phyloP scores from a whole-genome alignment of 1,284 basidiomycete species.

The Vanrija humicola region DNA sequence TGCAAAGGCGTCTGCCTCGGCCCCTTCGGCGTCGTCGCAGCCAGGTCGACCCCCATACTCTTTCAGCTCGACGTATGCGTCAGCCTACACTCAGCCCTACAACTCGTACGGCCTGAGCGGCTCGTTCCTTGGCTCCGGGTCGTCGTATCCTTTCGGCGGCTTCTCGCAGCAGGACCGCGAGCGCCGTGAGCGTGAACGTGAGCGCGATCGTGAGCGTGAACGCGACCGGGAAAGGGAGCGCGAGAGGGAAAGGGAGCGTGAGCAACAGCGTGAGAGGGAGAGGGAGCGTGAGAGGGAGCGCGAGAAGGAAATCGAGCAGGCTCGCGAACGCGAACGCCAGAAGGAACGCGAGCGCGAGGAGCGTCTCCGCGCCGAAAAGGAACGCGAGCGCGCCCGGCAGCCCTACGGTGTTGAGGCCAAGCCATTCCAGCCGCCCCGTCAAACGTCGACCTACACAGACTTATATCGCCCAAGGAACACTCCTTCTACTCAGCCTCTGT shows the following conservation, averaged over 20 bases:
- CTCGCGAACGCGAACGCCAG: constrained; percentile 1
- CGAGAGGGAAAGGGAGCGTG: constrained; percentile 12
- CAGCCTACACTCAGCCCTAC: constrained; percentile 19
- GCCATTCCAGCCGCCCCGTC: constrained; percentile 20
- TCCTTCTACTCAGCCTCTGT: not conserved
- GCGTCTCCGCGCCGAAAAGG: constrained; percentile 9
- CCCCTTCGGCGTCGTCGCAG: constrained; percentile 3
- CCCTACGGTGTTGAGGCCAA: constrained; percentile 18
- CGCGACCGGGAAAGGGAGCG: constrained; percentile 9
- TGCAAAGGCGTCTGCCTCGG: not conserved
- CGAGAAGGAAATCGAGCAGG: not conserved
- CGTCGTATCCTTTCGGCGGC: constrained; percentile 3
- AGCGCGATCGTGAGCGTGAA: not conserved
- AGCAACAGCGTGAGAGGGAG: constrained; percentile 3
- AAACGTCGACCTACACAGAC: constrained; percentile 15
- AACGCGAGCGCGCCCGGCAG: constrained; percentile 5
- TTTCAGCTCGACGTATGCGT: constrained; percentile 19
- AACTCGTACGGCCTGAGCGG: constrained; percentile 13
- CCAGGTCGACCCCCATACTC: constrained; percentile 16
- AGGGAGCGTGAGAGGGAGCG: constrained; percentile 5
- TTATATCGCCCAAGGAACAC: constrained; percentile 10
- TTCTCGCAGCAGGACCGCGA: not conserved
- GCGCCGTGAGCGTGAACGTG: constrained; percentile 2
- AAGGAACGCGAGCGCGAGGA: constrained; percentile 12
- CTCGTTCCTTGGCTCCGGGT: constrained; percentile 8